Evolutionary conservation across 805 yeast species (phyloP).

Genomic region (Blastobotrys americana): DNA sequence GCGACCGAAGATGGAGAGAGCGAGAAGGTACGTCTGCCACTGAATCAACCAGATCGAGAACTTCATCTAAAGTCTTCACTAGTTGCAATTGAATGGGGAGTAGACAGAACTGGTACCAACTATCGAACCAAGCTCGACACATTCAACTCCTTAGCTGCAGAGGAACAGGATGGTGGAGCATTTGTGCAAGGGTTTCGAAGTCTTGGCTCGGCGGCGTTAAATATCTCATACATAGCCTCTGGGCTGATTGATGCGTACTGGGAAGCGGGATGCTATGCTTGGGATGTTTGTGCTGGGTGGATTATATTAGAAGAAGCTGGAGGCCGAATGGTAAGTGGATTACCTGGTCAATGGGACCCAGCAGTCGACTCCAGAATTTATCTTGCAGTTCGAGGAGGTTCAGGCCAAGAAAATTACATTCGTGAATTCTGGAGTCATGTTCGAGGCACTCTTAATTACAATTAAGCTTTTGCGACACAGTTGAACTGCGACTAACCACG

Average conservation of each 20-base stretch:
- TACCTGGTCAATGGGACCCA: slow-evolving; percentile 42
- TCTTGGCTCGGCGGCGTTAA: slow-evolving; percentile 60
- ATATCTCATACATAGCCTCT: slow-evolving; percentile 49
- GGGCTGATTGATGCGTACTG: slow-evolving; percentile 57
- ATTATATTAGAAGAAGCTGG: slow-evolving; percentile 54
- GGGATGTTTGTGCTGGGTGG: slow-evolving; percentile 71
- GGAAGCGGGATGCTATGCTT: slow-evolving; percentile 64
- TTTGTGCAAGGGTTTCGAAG: slow-evolving; percentile 56
- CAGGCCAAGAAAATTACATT: slow-evolving; percentile 39
- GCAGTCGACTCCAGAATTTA: slow-evolving; percentile 47
- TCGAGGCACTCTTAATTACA: slow-evolving; percentile 41
- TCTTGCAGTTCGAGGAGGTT: slow-evolving; percentile 51
- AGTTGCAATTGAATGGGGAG: slow-evolving; percentile 55
- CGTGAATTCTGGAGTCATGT: slow-evolving; percentile 46
- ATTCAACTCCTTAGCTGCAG: slow-evolving; percentile 38
- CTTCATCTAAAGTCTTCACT: slow-evolving; percentile 45
- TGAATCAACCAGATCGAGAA: slow-evolving; percentile 28
- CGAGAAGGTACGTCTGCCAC: slow-evolving; percentile 29
- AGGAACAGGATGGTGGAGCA: slow-evolving; percentile 42
- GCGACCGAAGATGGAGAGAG: not conserved
- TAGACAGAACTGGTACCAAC: slow-evolving; percentile 47
- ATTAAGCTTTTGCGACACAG: too few species aligned
- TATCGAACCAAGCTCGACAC: slow-evolving; percentile 45
- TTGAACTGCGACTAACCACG: too few species aligned
- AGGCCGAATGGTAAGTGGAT: slow-evolving; percentile 49